A percentile compares a stretch with the other conserved stretches of the same genome.
These are phyloP conservation scores for Rehmannia glutinosa DNA, from an alignment of 257 asterid species.

Conservation along the genomic window DNA sequence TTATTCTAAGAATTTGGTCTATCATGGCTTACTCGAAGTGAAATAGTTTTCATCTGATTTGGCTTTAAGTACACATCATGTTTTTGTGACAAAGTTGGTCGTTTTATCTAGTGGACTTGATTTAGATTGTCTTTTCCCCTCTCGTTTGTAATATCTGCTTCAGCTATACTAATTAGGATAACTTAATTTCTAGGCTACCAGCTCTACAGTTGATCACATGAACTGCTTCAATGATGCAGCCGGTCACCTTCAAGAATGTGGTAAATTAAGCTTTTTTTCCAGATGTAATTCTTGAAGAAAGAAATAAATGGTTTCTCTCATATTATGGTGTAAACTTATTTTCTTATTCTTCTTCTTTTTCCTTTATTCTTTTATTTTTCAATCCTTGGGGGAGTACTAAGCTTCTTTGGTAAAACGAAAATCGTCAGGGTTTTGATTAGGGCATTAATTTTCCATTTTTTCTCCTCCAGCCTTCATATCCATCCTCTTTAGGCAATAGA, in stretches of 20 bases:
- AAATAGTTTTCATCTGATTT: not conserved
- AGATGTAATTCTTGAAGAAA: not conserved
- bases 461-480: not conserved
- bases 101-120: not conserved
- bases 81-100: not conserved
- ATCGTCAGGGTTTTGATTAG: not conserved
- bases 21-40: not conserved
- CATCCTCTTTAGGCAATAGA: not conserved
- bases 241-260: constrained; percentile 87
- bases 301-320: not conserved
- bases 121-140: not conserved
- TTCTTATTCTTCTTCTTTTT: too few species aligned
- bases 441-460: not conserved
- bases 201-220: constrained; percentile 84
- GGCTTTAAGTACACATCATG: not conserved
- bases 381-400: too few species aligned
- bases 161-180: constrained; percentile 15
- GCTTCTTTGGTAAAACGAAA: too few species aligned
- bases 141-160: not conserved
- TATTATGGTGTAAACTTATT: too few species aligned
- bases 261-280: constrained; percentile 27
- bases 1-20: not conserved
- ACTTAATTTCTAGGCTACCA: constrained; percentile 53
- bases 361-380: too few species aligned
- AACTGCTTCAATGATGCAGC: constrained; percentile 90